A percentile compares a stretch with the other conserved stretches of the same genome.
These are phyloP conservation scores for Tympanopsis confertula DNA, from an alignment of 2,329 filamentous ascomycete genomes.

Conservation along the genomic window DNA sequence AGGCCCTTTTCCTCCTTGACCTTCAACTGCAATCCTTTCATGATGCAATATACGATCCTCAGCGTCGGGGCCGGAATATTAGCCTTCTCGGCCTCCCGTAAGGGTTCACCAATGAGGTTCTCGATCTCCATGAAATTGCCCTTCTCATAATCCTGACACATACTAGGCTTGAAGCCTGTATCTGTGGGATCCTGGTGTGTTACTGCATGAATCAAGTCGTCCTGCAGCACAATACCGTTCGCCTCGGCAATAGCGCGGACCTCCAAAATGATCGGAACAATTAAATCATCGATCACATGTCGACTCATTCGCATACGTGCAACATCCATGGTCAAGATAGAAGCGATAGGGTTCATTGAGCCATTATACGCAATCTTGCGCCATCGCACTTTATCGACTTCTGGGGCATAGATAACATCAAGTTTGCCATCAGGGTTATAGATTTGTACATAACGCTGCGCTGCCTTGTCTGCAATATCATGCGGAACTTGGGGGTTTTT, in stretches of 20 bases:
- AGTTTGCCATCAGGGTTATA: constrained; percentile 12
- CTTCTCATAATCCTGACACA: constrained; percentile 40
- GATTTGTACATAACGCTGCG: constrained; percentile 2
- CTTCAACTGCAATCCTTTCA: constrained; percentile 34
- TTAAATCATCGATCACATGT: constrained; percentile 29
- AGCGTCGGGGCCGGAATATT: constrained; percentile 38
- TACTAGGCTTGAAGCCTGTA: constrained; percentile 36
- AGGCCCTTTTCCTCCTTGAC: constrained; percentile 30
- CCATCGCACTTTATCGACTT: constrained; percentile 28
- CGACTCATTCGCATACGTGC: constrained; percentile 32
- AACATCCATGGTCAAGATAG: constrained; percentile 37
- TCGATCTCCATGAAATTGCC: constrained; percentile 44
- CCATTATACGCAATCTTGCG: constrained; percentile 13
- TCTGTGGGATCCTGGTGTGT: constrained; percentile 36
- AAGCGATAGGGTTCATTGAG: constrained; percentile 13
- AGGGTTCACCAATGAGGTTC: constrained; percentile 42
- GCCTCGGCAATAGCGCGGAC: constrained; percentile 32
- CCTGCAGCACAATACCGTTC: constrained; percentile 26
- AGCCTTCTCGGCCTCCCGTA: constrained; percentile 32
- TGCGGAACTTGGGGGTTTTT: constrained; percentile 16
- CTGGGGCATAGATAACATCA: constrained; percentile 23
- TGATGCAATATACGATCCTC: constrained; percentile 31
- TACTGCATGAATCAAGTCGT: constrained; percentile 27
- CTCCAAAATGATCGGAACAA: constrained; percentile 40
- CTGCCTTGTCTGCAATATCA: constrained; percentile 14